phyloP scores from a whole-genome alignment of 164 flowering plant genomes.

The Nymphaea thermarum region DNA sequence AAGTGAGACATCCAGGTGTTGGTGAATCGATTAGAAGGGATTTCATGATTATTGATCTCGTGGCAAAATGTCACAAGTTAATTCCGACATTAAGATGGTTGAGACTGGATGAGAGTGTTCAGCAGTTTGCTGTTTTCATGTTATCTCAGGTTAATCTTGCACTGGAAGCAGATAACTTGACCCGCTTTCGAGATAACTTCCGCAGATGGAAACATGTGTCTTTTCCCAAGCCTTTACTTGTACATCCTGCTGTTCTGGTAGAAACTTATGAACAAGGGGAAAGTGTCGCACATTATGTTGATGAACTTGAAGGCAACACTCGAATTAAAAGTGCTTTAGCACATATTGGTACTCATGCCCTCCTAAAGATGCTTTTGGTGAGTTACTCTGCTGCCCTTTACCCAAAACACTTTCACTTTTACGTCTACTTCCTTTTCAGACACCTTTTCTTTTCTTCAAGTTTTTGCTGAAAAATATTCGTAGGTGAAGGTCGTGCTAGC shows the following conservation, averaged over 20 bases:
- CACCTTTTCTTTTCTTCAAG: too few relatives aligned
- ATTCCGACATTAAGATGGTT: slow-evolving; percentile 70
- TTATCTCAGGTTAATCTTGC: slow-evolving; percentile 92
- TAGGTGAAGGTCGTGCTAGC: too few relatives aligned
- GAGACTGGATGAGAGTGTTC: slow-evolving; percentile 82
- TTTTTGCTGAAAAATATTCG: too few relatives aligned
- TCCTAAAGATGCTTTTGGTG: slow-evolving; percentile 91
- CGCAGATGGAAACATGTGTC: slow-evolving; percentile 81
- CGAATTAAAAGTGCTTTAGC: slow-evolving; percentile 63
- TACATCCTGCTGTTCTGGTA: slow-evolving; percentile 88
- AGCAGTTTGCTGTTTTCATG: slow-evolving; percentile 90
- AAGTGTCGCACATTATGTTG: slow-evolving; percentile 63
- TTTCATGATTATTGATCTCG: slow-evolving; percentile 54
- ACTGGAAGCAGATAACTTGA: slow-evolving; percentile 89
- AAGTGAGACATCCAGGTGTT: slow-evolving; percentile 88
- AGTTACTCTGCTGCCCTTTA: background rate
- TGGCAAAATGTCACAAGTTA: slow-evolving; percentile 46
- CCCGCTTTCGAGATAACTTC: slow-evolving; percentile 78
- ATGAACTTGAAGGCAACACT: slow-evolving; percentile 52
- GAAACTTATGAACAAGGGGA: slow-evolving; percentile 82
- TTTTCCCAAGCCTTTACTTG: slow-evolving; percentile 75
- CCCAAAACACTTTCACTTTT: too few relatives aligned
- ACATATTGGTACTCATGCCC: slow-evolving; percentile 86
- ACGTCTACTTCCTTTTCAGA: too few relatives aligned
- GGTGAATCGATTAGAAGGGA: slow-evolving; percentile 82